Percentiles rank a stretch among this genome's conserved stretches.
Evolutionary conservation across 805 yeast genomes (phyloP).

Genomic region (Candida loeiensis): DNA sequence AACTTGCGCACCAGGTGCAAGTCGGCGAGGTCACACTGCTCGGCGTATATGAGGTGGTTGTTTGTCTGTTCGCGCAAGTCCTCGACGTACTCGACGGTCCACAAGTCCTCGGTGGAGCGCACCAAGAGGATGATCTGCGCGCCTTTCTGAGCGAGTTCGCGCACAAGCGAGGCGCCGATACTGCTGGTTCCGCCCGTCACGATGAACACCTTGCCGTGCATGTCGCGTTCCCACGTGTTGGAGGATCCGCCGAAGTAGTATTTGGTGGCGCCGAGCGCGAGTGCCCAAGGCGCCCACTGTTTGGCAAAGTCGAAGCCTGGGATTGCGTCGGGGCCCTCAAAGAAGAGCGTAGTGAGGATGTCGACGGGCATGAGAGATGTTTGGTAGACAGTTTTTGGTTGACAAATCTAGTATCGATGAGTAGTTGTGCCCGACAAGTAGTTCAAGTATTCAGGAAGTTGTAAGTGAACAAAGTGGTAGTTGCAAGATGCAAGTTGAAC

Average conservation of each 20-base stretch:
- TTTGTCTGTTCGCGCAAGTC: slow-evolving; percentile 68
- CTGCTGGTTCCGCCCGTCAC: slow-evolving; percentile 96
- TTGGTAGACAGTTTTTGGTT: too few species aligned
- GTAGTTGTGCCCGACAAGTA: too few species aligned
- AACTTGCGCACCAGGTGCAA: slow-evolving; percentile 77
- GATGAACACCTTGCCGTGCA: slow-evolving; percentile 83
- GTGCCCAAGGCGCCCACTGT: slow-evolving; percentile 50
- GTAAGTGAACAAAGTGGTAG: too few species aligned
- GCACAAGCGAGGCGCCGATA: slow-evolving; percentile 71
- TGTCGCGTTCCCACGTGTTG: slow-evolving; percentile 89
- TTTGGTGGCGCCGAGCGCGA: slow-evolving; percentile 49
- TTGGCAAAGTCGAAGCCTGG: slow-evolving; percentile 71
- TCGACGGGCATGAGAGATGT: slow-evolving; percentile 98
- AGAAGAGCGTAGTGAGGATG: slow-evolving; percentile 61
- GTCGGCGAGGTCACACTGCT: slow-evolving; percentile 75
- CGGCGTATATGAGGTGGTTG: slow-evolving; percentile 84
- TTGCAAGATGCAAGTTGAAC: too few species aligned
- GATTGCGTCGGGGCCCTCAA: slow-evolving; percentile 69
- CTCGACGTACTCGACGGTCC: slow-evolving; percentile 77
- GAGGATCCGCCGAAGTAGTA: slow-evolving; percentile 73
- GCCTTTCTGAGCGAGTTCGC: slow-evolving; percentile 73
- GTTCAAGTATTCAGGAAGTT: too few species aligned
- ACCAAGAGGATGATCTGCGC: slow-evolving; percentile 81
- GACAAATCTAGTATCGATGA: too few species aligned
- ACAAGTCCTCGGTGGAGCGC: slow-evolving; percentile 57